These are phyloP conservation scores for Tricholoma hemisulphureum DNA, from an alignment of 768 basidiomycete genomes.

Conservation along the genomic window DNA sequence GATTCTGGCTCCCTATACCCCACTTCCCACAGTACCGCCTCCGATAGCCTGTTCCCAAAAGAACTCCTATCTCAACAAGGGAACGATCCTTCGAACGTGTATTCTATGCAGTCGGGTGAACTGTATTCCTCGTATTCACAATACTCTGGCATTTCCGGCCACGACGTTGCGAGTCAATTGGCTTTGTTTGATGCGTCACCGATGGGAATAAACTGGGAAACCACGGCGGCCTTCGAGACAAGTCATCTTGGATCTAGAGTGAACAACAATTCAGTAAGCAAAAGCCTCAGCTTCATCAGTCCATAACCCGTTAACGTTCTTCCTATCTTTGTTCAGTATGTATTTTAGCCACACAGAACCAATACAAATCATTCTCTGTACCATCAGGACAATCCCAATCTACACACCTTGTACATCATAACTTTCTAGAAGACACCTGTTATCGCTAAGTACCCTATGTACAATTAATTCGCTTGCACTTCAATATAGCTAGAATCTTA, in stretches of 20 bases:
- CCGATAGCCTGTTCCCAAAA: constrained; percentile 7
- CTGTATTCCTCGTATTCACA: constrained; percentile 28
- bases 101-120: constrained; percentile 16
- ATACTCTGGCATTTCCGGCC: constrained; percentile 26
- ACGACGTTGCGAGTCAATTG: constrained; percentile 32
- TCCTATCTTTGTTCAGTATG: not conserved
- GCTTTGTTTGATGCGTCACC: constrained; percentile 30
- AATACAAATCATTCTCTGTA: not conserved
- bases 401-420: not conserved
- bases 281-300: not conserved
- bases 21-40: constrained; percentile 2
- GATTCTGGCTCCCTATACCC: constrained; percentile 27
- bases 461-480: not conserved
- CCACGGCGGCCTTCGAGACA: constrained; percentile 20
- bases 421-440: not conserved
- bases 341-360: not conserved
- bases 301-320: not conserved
- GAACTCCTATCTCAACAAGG: not conserved
- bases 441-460: not conserved
- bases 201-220: constrained; percentile 32
- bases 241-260: constrained; percentile 18
- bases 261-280: constrained; percentile 12
- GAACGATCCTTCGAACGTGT: constrained; percentile 11
- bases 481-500: not conserved
- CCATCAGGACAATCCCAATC: not conserved